These are phyloP conservation scores for Ilyonectria destructans DNA, from an alignment of 2,329 filamentous ascomycete genomes.

Conservation along the genomic window DNA sequence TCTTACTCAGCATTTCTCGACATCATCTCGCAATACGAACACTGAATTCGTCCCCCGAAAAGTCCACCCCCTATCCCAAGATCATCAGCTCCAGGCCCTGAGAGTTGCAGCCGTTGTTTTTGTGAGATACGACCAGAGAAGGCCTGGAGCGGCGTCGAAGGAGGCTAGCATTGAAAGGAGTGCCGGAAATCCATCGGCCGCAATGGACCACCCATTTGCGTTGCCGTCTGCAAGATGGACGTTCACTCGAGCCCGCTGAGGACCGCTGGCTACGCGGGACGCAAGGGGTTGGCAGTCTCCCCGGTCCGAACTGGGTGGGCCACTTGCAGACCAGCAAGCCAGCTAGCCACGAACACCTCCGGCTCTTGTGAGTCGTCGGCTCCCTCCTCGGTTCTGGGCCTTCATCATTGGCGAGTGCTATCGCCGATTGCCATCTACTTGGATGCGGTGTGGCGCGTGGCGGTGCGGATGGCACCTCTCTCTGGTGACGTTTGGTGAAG, in stretches of 20 bases:
- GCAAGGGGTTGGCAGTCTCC: conserved; percentile 40
- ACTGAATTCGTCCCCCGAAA: conserved; percentile 21
- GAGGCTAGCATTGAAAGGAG: conserved; percentile 33
- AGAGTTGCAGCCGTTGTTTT: conserved; percentile 36
- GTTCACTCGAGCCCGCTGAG: conserved; percentile 17
- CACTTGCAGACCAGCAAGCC: conserved; percentile 4
- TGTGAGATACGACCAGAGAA: conserved; percentile 45
- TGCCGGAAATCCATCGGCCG: conserved; percentile 45
- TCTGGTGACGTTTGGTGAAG: conserved; percentile 22
- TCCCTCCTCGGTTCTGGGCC: conserved; percentile 4
- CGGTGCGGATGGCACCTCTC: conserved; percentile 8
- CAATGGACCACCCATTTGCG: conserved; percentile 25
- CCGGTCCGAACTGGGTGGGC: conserved; percentile 12
- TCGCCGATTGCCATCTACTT: conserved; percentile 5
- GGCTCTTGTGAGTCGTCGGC: background rate
- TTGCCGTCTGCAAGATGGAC: conserved; percentile 38
- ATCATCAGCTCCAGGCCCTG: conserved; percentile 5
- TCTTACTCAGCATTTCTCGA: conserved; percentile 7
- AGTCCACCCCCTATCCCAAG: background rate
- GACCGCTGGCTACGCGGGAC: conserved; percentile 22
- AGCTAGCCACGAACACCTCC: conserved; percentile 22
- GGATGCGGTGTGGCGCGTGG: conserved; percentile 21
- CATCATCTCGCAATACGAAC: conserved; percentile 9
- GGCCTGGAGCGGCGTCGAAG: conserved; percentile 16
- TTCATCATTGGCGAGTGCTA: background rate